These are phyloP conservation scores for Phytophthora pluvialis DNA, from an alignment of 352 stramenopile genomes.

Conservation along the genomic window DNA sequence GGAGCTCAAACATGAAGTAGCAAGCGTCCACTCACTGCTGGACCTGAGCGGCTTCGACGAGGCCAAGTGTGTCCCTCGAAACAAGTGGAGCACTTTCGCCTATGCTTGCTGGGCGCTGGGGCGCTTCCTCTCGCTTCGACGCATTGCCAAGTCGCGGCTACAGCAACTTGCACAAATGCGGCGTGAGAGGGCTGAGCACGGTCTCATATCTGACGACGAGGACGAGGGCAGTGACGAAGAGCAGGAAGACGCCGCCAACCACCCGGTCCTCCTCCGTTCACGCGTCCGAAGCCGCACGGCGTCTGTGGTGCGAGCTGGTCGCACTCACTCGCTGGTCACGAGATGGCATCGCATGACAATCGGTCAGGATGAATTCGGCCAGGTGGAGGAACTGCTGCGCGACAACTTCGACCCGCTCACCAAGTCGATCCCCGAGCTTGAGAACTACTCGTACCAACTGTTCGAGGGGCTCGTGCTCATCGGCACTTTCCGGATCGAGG, in stretches of 20 bases:
- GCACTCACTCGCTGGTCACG: constrained; percentile 64
- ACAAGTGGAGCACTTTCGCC: constrained; percentile 82
- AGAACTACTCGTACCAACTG: constrained; percentile 62
- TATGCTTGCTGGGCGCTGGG: constrained; percentile 69
- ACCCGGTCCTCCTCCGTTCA: background rate
- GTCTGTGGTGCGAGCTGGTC: constrained; percentile 50
- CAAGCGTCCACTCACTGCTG: constrained; percentile 71
- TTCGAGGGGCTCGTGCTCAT: constrained; percentile 70
- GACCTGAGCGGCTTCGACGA: constrained; percentile 75
- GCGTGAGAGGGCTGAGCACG: constrained; percentile 18
- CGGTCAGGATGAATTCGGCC: constrained; percentile 33
- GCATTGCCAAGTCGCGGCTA: constrained; percentile 18
- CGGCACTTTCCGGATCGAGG: constrained; percentile 72
- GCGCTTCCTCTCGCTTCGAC: constrained; percentile 54
- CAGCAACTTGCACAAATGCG: constrained; percentile 20
- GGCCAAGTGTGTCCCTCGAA: constrained; percentile 61
- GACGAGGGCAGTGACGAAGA: constrained; percentile 22
- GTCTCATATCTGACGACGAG: constrained; percentile 48
- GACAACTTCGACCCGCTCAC: constrained; percentile 68
- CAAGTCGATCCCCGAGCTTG: constrained; percentile 62
- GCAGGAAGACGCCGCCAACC: constrained; percentile 19
- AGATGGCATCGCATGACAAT: constrained; percentile 66
- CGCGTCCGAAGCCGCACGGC: constrained; percentile 45
- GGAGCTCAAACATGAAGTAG: constrained; percentile 64
- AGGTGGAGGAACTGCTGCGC: constrained; percentile 54